Conservation (phyloP, 345 rosid genomes). For the Aethionema arabicum region DNA sequence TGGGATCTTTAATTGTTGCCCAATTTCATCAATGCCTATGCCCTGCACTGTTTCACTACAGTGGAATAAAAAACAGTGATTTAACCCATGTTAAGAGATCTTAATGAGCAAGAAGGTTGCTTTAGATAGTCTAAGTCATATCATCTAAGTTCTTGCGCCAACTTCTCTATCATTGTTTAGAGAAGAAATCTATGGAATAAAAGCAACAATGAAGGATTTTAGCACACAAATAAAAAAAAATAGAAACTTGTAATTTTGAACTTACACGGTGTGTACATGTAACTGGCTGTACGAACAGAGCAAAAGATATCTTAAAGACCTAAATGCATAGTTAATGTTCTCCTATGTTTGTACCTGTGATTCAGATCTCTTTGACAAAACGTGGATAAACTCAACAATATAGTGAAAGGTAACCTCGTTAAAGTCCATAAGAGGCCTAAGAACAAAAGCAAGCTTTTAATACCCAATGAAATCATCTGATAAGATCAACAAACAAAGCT, state of each 20-base stretch:
- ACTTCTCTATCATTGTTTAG: conserved; percentile 49
- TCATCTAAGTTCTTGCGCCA: conserved; percentile 73
- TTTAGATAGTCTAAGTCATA: conserved; percentile 28
- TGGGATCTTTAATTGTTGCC: conserved; percentile 71
- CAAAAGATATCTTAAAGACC: conserved; percentile 7
- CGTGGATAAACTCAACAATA: conserved; percentile 80
- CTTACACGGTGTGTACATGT: conserved; percentile 53
- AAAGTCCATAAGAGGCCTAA: conserved; percentile 71
- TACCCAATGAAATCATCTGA: background rate
- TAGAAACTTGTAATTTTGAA: background rate
- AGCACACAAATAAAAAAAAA: background rate
- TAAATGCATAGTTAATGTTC: background rate
- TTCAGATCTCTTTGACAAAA: conserved; percentile 55
- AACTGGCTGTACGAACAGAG: conserved; percentile 36
- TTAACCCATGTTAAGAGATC: background rate
- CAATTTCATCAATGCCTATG: conserved; percentile 71
- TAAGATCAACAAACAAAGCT: background rate
- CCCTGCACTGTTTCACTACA: conserved; percentile 77
- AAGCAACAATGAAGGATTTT: background rate
- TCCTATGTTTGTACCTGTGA: conserved; percentile 46
- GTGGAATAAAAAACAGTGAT: conserved; percentile 13
- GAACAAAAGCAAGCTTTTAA: conserved; percentile 13
- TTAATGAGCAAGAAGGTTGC: conserved; percentile 28
- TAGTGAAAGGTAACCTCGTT: conserved; percentile 90
- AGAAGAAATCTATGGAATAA: conserved; percentile 42